phyloP scores from a whole-genome alignment of 2,329 filamentous ascomycete species.

The Stagonosporopsis chrysanthemi region DNA sequence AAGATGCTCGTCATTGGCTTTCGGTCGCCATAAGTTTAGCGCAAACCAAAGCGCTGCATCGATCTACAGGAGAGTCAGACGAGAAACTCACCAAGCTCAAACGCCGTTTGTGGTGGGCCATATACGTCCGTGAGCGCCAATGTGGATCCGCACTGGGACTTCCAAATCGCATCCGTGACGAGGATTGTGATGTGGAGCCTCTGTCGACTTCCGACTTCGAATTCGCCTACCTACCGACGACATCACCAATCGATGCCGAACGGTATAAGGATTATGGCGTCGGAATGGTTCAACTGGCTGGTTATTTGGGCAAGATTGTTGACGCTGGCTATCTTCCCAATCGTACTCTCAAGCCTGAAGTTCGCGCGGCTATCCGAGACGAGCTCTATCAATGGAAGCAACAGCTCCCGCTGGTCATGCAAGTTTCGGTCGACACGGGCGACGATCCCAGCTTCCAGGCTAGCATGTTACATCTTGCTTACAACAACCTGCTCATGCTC shows the following conservation, averaged over 20 bases:
- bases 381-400: slow-evolving; percentile 53
- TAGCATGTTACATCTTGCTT: slow-evolving; percentile 54
- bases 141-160: slow-evolving; percentile 56
- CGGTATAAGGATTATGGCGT: slow-evolving; percentile 46
- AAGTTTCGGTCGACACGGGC: slow-evolving; percentile 40
- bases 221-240: slow-evolving; percentile 37
- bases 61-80: slow-evolving; percentile 37
- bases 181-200: slow-evolving; percentile 58
- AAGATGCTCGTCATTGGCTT: slow-evolving; percentile 50
- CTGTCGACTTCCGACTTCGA: slow-evolving; percentile 50
- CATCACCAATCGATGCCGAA: slow-evolving; percentile 38
- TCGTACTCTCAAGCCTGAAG: slow-evolving; percentile 25
- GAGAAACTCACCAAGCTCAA: slow-evolving; percentile 50
- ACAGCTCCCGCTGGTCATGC: slow-evolving; percentile 47
- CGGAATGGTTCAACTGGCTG: slow-evolving; percentile 51
- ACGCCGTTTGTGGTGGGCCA: slow-evolving; percentile 63
- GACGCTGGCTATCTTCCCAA: slow-evolving; percentile 47
- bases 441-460: slow-evolving; percentile 49
- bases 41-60: slow-evolving; percentile 58
- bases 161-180: slow-evolving; percentile 58
- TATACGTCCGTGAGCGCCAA: slow-evolving; percentile 61
- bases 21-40: slow-evolving; percentile 60
- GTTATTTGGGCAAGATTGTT: slow-evolving; percentile 50
- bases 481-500: slow-evolving; percentile 58
- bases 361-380: slow-evolving; percentile 34